Evolutionary conservation across 805 yeast species (phyloP).

Genomic region (Candida methanosorbosa): DNA sequence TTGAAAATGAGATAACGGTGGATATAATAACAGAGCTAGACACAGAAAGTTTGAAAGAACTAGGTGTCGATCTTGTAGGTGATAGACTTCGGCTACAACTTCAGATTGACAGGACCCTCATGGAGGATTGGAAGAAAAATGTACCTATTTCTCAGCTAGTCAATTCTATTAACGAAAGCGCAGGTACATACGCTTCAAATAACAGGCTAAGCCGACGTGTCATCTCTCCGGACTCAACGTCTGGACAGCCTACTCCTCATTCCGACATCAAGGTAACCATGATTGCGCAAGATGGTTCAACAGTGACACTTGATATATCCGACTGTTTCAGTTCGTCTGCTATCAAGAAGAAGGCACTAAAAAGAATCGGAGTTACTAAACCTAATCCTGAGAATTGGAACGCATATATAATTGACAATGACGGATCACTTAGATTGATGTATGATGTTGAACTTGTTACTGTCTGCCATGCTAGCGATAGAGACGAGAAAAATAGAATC

Average conservation of each 20-base stretch:
- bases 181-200: too few relatives aligned
- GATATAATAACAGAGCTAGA: constrained; percentile 57
- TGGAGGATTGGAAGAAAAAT: constrained; percentile 17
- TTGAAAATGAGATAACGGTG: constrained; percentile 44
- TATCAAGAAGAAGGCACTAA: constrained; percentile 61
- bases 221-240: not conserved
- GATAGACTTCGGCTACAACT: constrained; percentile 67
- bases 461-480: constrained; percentile 67
- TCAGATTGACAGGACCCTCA: constrained; percentile 40
- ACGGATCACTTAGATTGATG: constrained; percentile 35
- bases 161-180: constrained; percentile 7
- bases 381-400: constrained; percentile 43
- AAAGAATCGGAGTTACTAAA: constrained; percentile 40
- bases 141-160: constrained; percentile 13
- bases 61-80: constrained; percentile 74
- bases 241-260: not conserved
- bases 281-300: constrained; percentile 66
- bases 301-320: constrained; percentile 57
- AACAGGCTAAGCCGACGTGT: not conserved
- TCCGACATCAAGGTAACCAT: constrained; percentile 40
- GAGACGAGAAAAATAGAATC: constrained; percentile 60
- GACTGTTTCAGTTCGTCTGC: constrained; percentile 79
- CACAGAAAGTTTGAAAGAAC: constrained; percentile 51
- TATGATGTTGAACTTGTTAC: constrained; percentile 78
- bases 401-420: constrained; percentile 46